Evolutionary conservation across 768 basidiomycete species (phyloP), one percentile per base, ranked within the genome.

Genomic region (Collybia sordida): DNA sequence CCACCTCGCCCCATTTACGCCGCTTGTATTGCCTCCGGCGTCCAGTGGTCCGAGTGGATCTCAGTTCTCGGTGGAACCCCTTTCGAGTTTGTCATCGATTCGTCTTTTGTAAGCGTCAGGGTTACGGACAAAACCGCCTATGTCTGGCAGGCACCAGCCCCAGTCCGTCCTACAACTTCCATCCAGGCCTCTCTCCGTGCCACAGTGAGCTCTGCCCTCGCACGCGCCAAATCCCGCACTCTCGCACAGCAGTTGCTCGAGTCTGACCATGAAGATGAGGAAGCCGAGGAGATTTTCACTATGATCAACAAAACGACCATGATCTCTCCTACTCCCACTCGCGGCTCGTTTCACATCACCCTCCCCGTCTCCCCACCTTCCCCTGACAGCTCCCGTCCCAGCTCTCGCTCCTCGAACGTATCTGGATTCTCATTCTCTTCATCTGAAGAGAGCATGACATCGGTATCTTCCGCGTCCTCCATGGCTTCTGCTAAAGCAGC

Each of bases 21-120:
- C 2, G 68, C 71, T 0, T 73, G 69, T 53, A 56, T 68, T 24
- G 69, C 65, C 25, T 56, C 64, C 17, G 58, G 61, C 17, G 44
- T 75, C 11, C 48, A 51, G 3, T 74, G 72, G 72, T 52, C 59
- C 2, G 66, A 68, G 21, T 75, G 71, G 72, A 69, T 73, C 52
- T 42, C 51, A 2, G 59, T 64, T 25, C 58, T 75, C 21, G 70
- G 70, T 12, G 58, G 62, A 21, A 58, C 62, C 12, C 61, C 64
- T n/a, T 69, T 74, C 31, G 66, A 69, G 25, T 61, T 74, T 35
- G 52, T 67, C 45, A 60, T 75, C 49, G 59, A 69, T 18, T 54
- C 64, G 4, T 50, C 55, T 28, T 46, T 37, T 9, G 64, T 72
- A 37, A 57, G 51, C 19, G 64, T 70, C 31, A 59, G 58, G 37